Evolutionary conservation across 345 rosid genomes (phyloP).

Genomic region (Leavenworthia alabamica): DNA sequence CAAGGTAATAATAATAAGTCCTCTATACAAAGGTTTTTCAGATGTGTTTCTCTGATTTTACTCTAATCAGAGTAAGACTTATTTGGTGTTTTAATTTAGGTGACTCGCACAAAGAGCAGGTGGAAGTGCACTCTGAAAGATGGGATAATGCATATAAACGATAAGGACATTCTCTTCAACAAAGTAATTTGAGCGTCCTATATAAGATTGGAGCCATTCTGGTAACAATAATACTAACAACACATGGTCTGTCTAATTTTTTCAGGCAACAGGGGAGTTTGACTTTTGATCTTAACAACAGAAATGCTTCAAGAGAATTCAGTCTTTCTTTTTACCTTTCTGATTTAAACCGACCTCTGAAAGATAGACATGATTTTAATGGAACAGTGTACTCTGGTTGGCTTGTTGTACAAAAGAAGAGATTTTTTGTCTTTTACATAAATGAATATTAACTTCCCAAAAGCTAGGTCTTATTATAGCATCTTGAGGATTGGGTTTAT

Average conservation of each 20-base stretch:
- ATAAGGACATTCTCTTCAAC: slow-evolving; percentile 90
- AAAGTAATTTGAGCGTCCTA: slow-evolving; percentile 40
- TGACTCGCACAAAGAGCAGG: slow-evolving; percentile 88
- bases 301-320: slow-evolving; percentile 8
- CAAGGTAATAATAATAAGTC: slow-evolving; percentile 55
- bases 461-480: background rate
- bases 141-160: slow-evolving; percentile 95
- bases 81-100: slow-evolving; percentile 41
- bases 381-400: slow-evolving; percentile 32
- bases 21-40: background rate
- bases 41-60: background rate
- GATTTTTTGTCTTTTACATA: slow-evolving; percentile 25
- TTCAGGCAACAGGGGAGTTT: slow-evolving; percentile 92
- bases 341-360: no score
- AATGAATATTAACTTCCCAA: background rate
- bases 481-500: no score
- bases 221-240: background rate
- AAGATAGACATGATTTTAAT: slow-evolving; percentile 26
- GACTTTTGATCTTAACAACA: slow-evolving; percentile 52
- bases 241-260: slow-evolving; percentile 6
- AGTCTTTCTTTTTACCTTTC: slow-evolving; percentile 18
- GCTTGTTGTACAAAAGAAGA: slow-evolving; percentile 59
- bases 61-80: background rate
- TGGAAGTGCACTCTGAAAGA: slow-evolving; percentile 98
- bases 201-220: background rate